Base-by-base conservation (phyloP, 305 asterid genomes). In the Nicotiana rustica region DNA sequence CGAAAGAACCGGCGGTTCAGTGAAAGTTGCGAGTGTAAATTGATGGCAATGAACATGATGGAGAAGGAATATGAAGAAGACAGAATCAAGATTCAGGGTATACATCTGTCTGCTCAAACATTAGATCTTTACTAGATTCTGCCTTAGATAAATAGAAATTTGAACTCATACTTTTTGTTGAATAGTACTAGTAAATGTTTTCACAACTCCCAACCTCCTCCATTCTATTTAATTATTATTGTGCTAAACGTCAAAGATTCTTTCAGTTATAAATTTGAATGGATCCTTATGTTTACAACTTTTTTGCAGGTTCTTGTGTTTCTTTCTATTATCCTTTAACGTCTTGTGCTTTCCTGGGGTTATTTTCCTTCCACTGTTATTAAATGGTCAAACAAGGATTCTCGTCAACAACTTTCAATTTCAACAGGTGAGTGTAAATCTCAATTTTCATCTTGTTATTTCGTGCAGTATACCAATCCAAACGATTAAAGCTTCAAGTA, bases 71-170 rank as follows among this genome's bases (percentile, higher is more conserved):
- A 31, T 31, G 33, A 77, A 76, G 80, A 56, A 31, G 60, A 15
- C n/a, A 55, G 67, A 56, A 77, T 77, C 67, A 77, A 77, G 80
- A 75, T 29, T 52, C 15, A 6, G 17, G 25, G 64, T 41, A 56
- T 1, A 56, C 67, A 55, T 77, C 10, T 77, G 80, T 77, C 67
- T 55, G 80, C 67, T 77, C 80, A 77, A 77, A 56, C 31, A 55
- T 55, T 76, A 29, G 33, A 56, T 13, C 33, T 56, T 76, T 77
- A 17, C 52, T 17, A 77, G 67, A 77, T 10, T 31, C 17, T 76
- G 67, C 9, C 15, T 56, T 56, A 76, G 80, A 76, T 76, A 6
- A 76, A 10, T 56, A 76, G 14, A 55, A 55, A 29, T n/a, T 75
- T 31, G 52, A 31, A 47, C 10, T 77, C 80, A 17, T 17, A 33